Evolutionary conservation across 148 eudicot genomes (phyloP), one percentile per base, ranked within the genome.

Genomic region (Agrostemma githago): DNA sequence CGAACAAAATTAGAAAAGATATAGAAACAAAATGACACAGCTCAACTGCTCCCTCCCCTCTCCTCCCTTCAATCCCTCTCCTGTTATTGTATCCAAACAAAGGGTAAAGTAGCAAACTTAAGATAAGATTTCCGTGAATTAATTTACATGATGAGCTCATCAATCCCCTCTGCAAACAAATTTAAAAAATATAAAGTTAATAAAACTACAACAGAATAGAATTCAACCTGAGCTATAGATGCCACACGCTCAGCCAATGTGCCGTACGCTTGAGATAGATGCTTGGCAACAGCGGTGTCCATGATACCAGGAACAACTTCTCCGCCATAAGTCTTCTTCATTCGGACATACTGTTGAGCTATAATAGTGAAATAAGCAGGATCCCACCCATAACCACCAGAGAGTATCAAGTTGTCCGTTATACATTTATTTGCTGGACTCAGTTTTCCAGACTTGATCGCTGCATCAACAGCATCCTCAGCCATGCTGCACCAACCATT

Each of bases 401-500:
- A 44, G 42, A 94, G 89, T 74, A 78, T 77, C 72, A 94, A 81
- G 71, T 88, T 85, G 76, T 82, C 60, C 10, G 98, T 94, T 51
- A 94, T 74, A 76, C 92, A 87, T 73, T 83, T 79, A 54, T 82
- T 92, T 62, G 82, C 62, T 68, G 95, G 90, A 61, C 72, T 87
- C 83, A 94, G 81, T 73, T 87, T 86, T 74, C 92, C 98, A 21
- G 96, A 86, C 78, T 86, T 87, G 46, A 94, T 87, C 70, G 97
- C 98, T 68, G 85, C 86, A 83, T 94, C 85, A 79, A 94, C 93
- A 37, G 98, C 98, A 86, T 94, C 97, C 85, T 94, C 96, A 80
- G 98, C 97, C 98, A 94, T 94, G 82, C 98, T 94, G 89, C 80
- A 85, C 76, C 19, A 66, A 73, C n/a, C 63, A 69, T n/a, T n/a